Conservation (phyloP, 768 basidiomycete genomes). For the Coprinopsis sp. region DNA sequence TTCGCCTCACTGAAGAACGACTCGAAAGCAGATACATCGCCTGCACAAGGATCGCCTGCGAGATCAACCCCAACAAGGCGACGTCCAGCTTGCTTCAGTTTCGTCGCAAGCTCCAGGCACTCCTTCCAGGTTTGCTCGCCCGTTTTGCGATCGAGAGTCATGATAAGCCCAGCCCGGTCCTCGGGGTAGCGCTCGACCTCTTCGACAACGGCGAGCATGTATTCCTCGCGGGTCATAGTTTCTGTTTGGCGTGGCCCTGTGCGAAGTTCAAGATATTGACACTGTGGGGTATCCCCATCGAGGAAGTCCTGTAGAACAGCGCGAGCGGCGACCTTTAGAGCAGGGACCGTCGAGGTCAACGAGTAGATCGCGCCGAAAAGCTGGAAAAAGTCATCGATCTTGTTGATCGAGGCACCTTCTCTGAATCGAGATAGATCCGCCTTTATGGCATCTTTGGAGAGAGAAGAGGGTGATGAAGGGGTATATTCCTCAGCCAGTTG, state of each 20-base stretch:
- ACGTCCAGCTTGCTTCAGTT: slow-evolving; percentile 50
- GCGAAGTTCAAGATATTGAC: slow-evolving; percentile 77
- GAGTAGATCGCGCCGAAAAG: slow-evolving; percentile 80
- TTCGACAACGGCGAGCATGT: slow-evolving; percentile 61
- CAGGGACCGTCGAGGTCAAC: slow-evolving; percentile 56
- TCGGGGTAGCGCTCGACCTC: slow-evolving; percentile 56
- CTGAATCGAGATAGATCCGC: slow-evolving; percentile 35
- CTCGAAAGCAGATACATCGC: slow-evolving; percentile 49
- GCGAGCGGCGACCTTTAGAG: slow-evolving; percentile 51
- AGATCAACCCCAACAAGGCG: slow-evolving; percentile 76
- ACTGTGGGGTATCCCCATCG: slow-evolving; percentile 44
- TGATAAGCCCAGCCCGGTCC: slow-evolving; percentile 54
- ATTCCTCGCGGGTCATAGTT: slow-evolving; percentile 54
- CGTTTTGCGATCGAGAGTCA: slow-evolving; percentile 79
- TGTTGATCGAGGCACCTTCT: slow-evolving; percentile 40
- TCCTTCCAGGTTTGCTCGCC: slow-evolving; percentile 42
- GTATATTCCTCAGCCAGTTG: slow-evolving; percentile 50
- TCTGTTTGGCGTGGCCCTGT: slow-evolving; percentile 63
- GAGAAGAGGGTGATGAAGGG: slow-evolving; percentile 7
- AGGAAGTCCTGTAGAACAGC: slow-evolving; percentile 69
- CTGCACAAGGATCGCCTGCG: slow-evolving; percentile 69
- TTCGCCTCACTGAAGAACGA: slow-evolving; percentile 51
- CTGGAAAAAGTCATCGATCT: slow-evolving; percentile 66
- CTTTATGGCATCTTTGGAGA: slow-evolving; percentile 25
- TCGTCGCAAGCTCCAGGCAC: slow-evolving; percentile 51